phyloP scores from a whole-genome alignment of 2,329 filamentous ascomycete genomes.

The Nothomitra cinnamomea region DNA sequence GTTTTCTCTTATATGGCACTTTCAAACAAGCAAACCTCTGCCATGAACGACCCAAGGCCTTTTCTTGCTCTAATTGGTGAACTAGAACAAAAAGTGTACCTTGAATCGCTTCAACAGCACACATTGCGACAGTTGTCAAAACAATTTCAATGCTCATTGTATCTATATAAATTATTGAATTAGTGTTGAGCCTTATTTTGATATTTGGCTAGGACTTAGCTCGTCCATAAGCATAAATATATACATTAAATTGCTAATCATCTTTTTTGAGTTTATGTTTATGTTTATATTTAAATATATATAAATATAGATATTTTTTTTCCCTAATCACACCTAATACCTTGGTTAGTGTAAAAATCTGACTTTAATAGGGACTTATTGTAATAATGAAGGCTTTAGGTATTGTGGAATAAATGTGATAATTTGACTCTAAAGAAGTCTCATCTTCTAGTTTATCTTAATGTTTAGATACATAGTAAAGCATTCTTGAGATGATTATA shows the following conservation, averaged over 20 bases:
- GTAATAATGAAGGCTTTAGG: no score
- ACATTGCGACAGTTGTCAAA: not conserved
- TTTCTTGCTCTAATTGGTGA: not conserved
- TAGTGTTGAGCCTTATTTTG: not conserved
- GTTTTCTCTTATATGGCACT: not conserved
- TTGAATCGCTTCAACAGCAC: not conserved
- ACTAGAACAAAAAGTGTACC: not conserved
- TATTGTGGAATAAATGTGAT: no score
- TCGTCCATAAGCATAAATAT: not conserved
- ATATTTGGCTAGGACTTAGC: not conserved
- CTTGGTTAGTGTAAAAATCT: no score
- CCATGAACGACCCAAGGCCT: not conserved
- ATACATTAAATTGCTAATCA: not conserved
- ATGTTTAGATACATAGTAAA: no score
- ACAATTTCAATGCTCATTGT: not conserved
- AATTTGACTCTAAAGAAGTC: no score
- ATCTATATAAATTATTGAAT: not conserved
- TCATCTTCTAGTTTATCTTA: no score
- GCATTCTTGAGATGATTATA: no score
- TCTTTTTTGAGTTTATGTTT: no score
- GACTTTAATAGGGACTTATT: no score
- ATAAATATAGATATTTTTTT: no score
- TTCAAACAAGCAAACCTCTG: not conserved
- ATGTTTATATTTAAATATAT: no score
- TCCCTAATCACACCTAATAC: no score